These are phyloP conservation scores for Thalassiosira mediterranea DNA, from an alignment of 352 stramenopile species.

Conservation along the genomic window DNA sequence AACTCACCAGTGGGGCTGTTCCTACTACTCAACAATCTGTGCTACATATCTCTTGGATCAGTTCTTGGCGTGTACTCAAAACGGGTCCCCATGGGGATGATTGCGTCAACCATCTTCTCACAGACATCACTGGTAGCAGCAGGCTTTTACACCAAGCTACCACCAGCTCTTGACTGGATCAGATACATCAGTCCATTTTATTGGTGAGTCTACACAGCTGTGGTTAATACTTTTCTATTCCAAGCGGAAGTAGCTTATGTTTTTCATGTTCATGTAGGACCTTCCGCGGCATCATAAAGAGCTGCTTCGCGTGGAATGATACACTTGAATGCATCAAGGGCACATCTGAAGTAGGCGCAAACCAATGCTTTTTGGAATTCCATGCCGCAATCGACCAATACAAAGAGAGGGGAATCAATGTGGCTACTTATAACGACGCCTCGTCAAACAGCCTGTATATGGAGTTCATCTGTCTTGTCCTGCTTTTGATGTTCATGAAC, in stretches of 20 bases:
- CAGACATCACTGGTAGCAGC: constrained; percentile 29
- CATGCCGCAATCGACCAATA: constrained; percentile 20
- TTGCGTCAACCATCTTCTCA: constrained; percentile 24
- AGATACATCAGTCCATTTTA: constrained; percentile 33
- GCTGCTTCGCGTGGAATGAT: constrained; percentile 22
- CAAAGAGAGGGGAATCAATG: constrained; percentile 28
- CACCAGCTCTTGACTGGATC: constrained; percentile 30
- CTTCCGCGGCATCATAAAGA: constrained; percentile 33
- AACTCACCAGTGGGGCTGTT: constrained; percentile 1
- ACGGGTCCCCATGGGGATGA: constrained; percentile 20
- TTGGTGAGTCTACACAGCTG: too few relatives aligned
- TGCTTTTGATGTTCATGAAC: neutral
- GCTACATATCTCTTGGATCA: constrained; percentile 28
- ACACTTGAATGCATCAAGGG: constrained; percentile 29
- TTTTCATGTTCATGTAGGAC: too few relatives aligned
- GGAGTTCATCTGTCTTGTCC: constrained; percentile 8
- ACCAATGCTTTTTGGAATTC: constrained; percentile 33
- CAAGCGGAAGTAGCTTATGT: too few relatives aligned
- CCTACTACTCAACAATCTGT: constrained; percentile 25
- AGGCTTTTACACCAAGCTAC: constrained; percentile 26
- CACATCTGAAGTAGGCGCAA: constrained; percentile 17
- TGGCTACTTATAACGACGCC: constrained; percentile 20
- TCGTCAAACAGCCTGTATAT: constrained; percentile 6
- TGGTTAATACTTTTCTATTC: too few relatives aligned
- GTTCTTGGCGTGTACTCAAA: constrained; percentile 22